phyloP scores from a whole-genome alignment of 805 yeast species.

The Starmerella asiatica region DNA sequence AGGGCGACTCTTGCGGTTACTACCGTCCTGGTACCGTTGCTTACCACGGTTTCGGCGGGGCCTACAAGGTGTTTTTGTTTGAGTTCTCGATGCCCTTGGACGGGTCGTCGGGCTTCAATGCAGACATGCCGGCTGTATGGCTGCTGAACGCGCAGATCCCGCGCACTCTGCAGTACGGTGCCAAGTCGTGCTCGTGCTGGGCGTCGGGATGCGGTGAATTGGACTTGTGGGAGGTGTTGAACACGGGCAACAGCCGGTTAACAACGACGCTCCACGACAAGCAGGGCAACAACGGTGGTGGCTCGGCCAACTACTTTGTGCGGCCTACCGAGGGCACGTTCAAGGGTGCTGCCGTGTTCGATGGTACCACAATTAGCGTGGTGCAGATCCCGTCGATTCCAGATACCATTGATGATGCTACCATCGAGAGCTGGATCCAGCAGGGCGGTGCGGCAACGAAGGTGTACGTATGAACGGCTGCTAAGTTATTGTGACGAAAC shows the following conservation, averaged over 20 bases:
- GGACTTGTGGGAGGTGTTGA: constrained; percentile 81
- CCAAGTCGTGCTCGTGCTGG: constrained; percentile 86
- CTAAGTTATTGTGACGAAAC: not conserved
- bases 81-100: constrained; percentile 90
- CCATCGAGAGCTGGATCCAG: constrained; percentile 32
- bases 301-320: constrained; percentile 69
- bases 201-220: constrained; percentile 93
- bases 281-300: constrained; percentile 74
- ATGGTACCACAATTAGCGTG: constrained; percentile 34
- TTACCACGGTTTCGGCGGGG: constrained; percentile 85
- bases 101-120: constrained; percentile 36
- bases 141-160: constrained; percentile 89
- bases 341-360: constrained; percentile 85
- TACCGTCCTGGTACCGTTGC: constrained; percentile 81
- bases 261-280: constrained; percentile 67
- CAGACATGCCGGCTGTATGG: constrained; percentile 98
- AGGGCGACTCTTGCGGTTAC: constrained; percentile 56
- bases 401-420: constrained; percentile 39
- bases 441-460: constrained; percentile 36
- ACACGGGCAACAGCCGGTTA: constrained; percentile 60
- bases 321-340: constrained; percentile 70
- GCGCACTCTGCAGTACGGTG: constrained; percentile 91
- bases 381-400: constrained; percentile 52
- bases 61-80: constrained; percentile 71
- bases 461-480: constrained; percentile 10